Evolutionary conservation across 805 yeast genomes (phyloP).

Genomic region (Candida ortonii): DNA sequence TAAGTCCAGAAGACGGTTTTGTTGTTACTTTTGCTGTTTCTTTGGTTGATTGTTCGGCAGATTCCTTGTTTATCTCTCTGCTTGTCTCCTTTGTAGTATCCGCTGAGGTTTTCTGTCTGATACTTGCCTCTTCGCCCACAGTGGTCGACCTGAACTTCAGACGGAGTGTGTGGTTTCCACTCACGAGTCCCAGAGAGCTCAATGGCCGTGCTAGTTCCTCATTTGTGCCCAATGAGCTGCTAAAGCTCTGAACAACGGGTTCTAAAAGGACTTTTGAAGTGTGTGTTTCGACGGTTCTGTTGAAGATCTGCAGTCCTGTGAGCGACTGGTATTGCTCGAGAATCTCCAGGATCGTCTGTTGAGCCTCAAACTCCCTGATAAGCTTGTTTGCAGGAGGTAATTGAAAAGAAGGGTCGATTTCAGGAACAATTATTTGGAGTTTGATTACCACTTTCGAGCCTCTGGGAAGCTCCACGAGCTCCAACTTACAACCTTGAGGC

Average conservation of each 20-base stretch:
- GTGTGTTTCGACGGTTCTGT: conserved; percentile 5
- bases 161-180: conserved; percentile 29
- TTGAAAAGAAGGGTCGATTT: conserved; percentile 14
- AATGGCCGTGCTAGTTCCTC: conserved; percentile 23
- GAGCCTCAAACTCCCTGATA: conserved; percentile 12
- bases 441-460: conserved; percentile 21
- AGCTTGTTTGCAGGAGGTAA: conserved; percentile 14
- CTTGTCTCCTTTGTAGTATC: conserved; percentile 1
- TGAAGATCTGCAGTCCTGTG: conserved; percentile 8
- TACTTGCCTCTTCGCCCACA: too few relatives aligned
- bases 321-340: conserved; percentile 17
- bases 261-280: background rate
- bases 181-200: conserved; percentile 24
- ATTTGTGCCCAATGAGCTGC: conserved; percentile 15
- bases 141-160: conserved; percentile 25
- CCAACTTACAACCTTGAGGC: conserved; percentile 44
- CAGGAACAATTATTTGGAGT: conserved; percentile 21
- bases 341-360: conserved; percentile 12
- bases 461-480: conserved; percentile 18
- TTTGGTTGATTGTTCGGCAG: background rate
- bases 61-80: background rate
- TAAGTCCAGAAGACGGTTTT: too few relatives aligned
- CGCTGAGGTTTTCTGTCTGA: too few relatives aligned
- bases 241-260: conserved; percentile 24
- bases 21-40: background rate